Base-by-base conservation (phyloP, 2,329 filamentous ascomycete genomes). In the Exophiala bonariae region DNA sequence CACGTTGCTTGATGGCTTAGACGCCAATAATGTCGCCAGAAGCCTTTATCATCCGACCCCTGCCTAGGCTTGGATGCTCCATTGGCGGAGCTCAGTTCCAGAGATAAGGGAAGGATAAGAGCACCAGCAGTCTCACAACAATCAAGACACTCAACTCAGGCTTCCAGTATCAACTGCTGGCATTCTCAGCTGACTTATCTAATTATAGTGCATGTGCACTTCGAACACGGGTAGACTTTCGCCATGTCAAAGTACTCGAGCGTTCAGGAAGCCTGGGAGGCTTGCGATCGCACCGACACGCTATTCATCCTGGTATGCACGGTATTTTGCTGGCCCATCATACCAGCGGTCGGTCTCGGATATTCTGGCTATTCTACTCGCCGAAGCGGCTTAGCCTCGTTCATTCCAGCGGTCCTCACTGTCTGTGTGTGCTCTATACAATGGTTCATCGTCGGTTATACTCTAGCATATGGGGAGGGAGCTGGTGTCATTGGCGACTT, bases 301-400 rank as follows among this genome's bases (percentile, higher is more conserved):
- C 62, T 74, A 35, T 77, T 77, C 58, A 68, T 77, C 37, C 65
- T 77, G 6, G 66, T 76, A n/a, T 77, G 74, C 59, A 73, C 67
- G 16, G 72, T 76, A 26, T 73, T 77, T 52, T 78, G 74, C 58
- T 77, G 73, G 74, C 67, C 72, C 2, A 77, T 78, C 51, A 72
- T 77, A 9, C 74, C 74, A 4, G 74, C 75, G 0, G 74, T 77
- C 33, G 74, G 74, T 8, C 70, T 77, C 14, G 75, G 70, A 3
- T 77, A 77, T 55, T 71, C 68, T 1, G 73, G 74, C 3, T 77
- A 76, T 58, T 72, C 72, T 1, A 77, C 72, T 36, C 64, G 71
- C 11, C 69, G 70, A 40, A 76, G 73, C 50, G 71, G 71, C 3
- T 65, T 77, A 28, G 66, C 70, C n/a, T 72, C 73, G 2, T 70